phyloP scores from a whole-genome alignment of 495 filamentous ascomycete genomes.

The Xylaria bambusicola region DNA sequence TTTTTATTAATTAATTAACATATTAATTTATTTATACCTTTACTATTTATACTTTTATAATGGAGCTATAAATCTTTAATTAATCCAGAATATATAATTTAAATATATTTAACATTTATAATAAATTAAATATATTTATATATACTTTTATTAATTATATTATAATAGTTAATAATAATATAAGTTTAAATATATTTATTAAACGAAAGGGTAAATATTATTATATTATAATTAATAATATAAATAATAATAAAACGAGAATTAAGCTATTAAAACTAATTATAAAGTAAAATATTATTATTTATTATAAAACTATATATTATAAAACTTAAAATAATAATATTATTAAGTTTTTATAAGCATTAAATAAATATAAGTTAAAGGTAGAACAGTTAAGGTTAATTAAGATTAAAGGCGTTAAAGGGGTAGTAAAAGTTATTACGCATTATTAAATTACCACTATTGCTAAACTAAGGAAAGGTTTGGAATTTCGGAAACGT shows the following conservation, averaged over 20 bases:
- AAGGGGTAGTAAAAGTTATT: constrained; percentile 3
- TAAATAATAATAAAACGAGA: not conserved
- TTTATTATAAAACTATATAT: constrained; percentile 6
- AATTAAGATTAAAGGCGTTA: not conserved
- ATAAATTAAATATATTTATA: constrained; percentile 24
- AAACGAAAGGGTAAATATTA: constrained; percentile 8
- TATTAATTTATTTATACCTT: constrained; percentile 36
- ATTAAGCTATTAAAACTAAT: not conserved
- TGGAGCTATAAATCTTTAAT: constrained; percentile 42
- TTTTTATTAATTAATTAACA: constrained; percentile 8
- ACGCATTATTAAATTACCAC: constrained; percentile 13
- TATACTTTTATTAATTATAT: constrained; percentile 30
- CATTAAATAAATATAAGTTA: not conserved
- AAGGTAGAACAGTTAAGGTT: not conserved
- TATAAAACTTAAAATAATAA: not conserved
- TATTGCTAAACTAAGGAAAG: not conserved
- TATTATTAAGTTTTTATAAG: constrained; percentile 15
- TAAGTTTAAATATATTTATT: constrained; percentile 25
- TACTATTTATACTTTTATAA: constrained; percentile 25
- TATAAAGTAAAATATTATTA: not conserved
- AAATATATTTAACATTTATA: constrained; percentile 34
- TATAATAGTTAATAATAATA: constrained; percentile 29
- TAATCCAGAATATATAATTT: constrained; percentile 38
- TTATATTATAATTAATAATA: not conserved
- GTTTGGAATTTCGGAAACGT: not conserved